Evolutionary conservation across 306 rosid genomes (phyloP), one percentile per base, ranked within the genome.

Genomic region (Betula pendula): DNA sequence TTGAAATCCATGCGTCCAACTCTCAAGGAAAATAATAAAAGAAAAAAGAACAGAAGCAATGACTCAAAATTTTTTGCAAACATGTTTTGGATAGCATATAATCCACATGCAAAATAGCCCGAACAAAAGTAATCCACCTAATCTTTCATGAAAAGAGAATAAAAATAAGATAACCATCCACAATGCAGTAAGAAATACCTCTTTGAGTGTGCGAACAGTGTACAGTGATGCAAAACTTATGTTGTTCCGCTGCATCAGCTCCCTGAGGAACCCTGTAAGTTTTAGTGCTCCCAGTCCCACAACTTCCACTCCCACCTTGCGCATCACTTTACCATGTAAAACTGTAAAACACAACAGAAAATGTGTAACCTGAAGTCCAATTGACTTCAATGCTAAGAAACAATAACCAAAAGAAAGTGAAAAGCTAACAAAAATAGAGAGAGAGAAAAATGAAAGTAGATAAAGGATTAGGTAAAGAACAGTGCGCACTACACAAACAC

Each of bases 251-350:
- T 84, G 91, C 98, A 94, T 90, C 84, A 85, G 84, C 83, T 90
- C 98, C 87, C 80, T 89, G 47, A 92, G 97, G 85, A 82, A 83
- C 45, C 91, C 97, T 11, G 97, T 94, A 74, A 92, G 93, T 78
- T 90, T 94, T 51, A 94, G 72, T 29, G 97, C 98, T 86, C 98
- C 98, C 67, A 94, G 66, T 27, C 97, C 98, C 80, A 88, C 82
- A 77, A 92, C 92, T 82, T 94, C 95, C 73, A 92, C 96, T 22
- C 98, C 97, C 72, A 92, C 90, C 87, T 89, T 89, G 62, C 89
- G 93, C 96, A 94, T 89, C 62, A 90, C 96, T 82, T 92, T 87
- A 70, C 97, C 97, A 84, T 90, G 82, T 55, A 92, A 72, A 85
- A 94, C 98, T 94, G 79, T 63, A 60, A 75, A 80, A 72, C 52